Base-by-base conservation (phyloP, 768 basidiomycete species). In the Amanita phalloides region DNA sequence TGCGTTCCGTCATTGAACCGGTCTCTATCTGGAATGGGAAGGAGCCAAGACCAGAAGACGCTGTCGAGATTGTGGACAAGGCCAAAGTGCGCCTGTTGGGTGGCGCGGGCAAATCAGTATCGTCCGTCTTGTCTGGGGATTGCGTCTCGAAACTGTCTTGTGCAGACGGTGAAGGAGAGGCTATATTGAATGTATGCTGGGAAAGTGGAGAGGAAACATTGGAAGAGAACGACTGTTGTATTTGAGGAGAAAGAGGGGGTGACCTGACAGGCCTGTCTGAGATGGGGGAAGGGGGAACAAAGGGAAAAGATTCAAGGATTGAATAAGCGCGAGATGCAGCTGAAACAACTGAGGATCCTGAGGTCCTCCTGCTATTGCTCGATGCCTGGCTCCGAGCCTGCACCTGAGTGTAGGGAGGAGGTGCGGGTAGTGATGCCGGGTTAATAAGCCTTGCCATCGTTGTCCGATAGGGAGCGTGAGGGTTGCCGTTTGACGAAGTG, bases 21-120 rank as follows among this genome's bases (percentile, higher is more conserved):
- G 81, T 72, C 57, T 88, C 86, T 60, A 91, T 87, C 55, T 90
- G 86, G 78, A 91, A 91, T 36, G 88, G 82, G 74, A 89, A 91
- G 23, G 84, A 84, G 14, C 84, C 85, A 37, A 91, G 70, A n/a
- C 87, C 89, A 23, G 84, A 82, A 20, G 86, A 86, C 32, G 81
- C 78, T 3, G 86, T 84, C 9, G 88, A 89, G 32, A 85, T 82
- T 4, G 81, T 83, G 10, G 87, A 89, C 68, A 89, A 67, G 26
- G 84, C 84, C n/a, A 86, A 69, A 17, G 71, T 70, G 45, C 71
- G 77, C 54, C 87, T 71, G 59, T 73, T 72, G 3, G 84, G 82
- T 43, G 84, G 84, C 11, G 75, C 66, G 41, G 69, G 75, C 37
- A 74, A 70, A 5, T 59, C 46, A 26, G 66, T 67, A 13, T 64